Conservation (phyloP, 176 grass and related monocot species). For the Puya raimondii region DNA sequence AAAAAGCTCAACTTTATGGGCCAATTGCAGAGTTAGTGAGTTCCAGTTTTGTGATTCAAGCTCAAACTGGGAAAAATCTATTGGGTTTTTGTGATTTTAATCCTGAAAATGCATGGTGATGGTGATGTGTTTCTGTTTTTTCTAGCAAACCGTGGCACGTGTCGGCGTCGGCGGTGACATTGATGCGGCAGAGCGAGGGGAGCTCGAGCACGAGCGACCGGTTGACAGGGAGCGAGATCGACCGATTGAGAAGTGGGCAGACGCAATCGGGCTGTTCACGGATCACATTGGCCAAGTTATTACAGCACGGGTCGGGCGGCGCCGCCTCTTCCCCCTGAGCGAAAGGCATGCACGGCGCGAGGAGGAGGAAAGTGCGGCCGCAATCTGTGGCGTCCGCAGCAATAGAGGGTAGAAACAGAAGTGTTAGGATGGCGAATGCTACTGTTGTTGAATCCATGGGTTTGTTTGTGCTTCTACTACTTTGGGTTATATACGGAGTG, state of each 20-base stretch:
- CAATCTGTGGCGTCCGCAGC: conserved; percentile 24
- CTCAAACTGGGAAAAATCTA: neutral
- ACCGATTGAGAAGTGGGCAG: conserved; percentile 52
- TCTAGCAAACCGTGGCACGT: conserved; percentile 37
- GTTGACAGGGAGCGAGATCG: conserved; percentile 42
- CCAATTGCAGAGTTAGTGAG: too few species aligned
- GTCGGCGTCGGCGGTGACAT: conserved; percentile 23
- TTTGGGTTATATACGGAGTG: neutral
- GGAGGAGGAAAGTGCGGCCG: conserved; percentile 31
- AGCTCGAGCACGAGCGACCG: conserved; percentile 38
- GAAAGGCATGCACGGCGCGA: conserved; percentile 56
- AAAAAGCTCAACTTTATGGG: too few species aligned
- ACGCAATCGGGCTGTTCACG: conserved; percentile 59
- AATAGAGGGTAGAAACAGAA: conserved; percentile 11
- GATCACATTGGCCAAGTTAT: conserved; percentile 48
- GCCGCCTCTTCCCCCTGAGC: conserved; percentile 18
- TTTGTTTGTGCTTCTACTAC: too few species aligned
- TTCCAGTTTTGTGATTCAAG: too few species aligned
- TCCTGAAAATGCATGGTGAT: neutral
- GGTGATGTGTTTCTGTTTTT: neutral
- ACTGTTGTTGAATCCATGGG: neutral
- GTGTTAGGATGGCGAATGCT: neutral
- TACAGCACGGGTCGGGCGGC: conserved; percentile 62
- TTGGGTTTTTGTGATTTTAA: neutral
- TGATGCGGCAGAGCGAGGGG: conserved; percentile 57